These are phyloP conservation scores for Trichosporon sp. DNA, from an alignment of 1,284 basidiomycete species.

Conservation along the genomic window DNA sequence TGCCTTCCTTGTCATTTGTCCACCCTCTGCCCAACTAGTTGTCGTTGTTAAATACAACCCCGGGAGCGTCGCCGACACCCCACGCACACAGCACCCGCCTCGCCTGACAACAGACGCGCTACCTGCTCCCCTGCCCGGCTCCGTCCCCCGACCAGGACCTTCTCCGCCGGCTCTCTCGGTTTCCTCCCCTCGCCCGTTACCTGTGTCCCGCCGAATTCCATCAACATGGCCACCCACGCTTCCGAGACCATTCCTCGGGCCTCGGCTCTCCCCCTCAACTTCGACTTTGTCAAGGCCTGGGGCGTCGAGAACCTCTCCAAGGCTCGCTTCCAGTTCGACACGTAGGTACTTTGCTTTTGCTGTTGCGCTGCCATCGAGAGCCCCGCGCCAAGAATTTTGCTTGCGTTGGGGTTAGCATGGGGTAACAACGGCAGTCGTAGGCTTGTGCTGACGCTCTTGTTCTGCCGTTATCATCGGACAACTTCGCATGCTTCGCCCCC, in stretches of 20 bases:
- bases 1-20: constrained; percentile 2
- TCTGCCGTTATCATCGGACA: background rate
- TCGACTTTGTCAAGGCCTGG: constrained; percentile 37
- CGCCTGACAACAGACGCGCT: background rate
- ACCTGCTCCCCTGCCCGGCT: too few relatives aligned
- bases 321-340: constrained; percentile 40
- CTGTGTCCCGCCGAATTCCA: background rate
- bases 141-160: background rate
- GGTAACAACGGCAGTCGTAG: background rate
- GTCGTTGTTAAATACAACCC: constrained; percentile 1
- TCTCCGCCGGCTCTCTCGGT: background rate
- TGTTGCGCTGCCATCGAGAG: background rate
- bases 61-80: background rate
- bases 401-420: background rate
- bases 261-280: constrained; percentile 36
- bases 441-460: constrained; percentile 3
- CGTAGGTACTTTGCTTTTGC: constrained; percentile 28
- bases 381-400: background rate
- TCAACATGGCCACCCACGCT: constrained; percentile 17
- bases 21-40: constrained; percentile 1
- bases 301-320: constrained; percentile 41
- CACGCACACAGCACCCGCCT: background rate
- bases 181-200: background rate
- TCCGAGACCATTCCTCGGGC: constrained; percentile 42
- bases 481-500: background rate